phyloP scores from a whole-genome alignment of 2,329 filamentous ascomycete genomes.

The Plenodomus tracheiphilus region DNA sequence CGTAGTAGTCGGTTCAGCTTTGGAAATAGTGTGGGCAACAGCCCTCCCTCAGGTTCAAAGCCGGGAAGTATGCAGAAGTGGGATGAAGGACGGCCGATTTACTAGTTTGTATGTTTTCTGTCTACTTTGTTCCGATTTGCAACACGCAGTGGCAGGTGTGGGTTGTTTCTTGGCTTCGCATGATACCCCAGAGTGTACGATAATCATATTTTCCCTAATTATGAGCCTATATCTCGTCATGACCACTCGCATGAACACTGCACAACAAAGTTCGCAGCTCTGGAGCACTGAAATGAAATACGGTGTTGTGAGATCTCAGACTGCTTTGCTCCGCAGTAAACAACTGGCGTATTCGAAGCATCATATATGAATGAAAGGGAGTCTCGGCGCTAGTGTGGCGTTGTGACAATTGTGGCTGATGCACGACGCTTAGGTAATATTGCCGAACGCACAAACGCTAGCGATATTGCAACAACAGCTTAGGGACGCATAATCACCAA shows the following conservation, averaged over 20 bases:
- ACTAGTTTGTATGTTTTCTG: constrained; percentile 34
- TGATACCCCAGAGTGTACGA: constrained; percentile 29
- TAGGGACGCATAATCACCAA: constrained; percentile 34
- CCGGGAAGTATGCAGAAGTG: constrained; percentile 45
- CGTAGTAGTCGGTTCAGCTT: constrained; percentile 36
- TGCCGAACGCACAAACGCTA: constrained; percentile 40
- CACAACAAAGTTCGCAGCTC: too few species aligned
- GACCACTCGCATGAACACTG: too few species aligned
- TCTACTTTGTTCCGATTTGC: constrained; percentile 1
- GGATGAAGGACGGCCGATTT: constrained; percentile 54
- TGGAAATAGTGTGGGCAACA: constrained; percentile 29
- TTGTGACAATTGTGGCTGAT: constrained; percentile 20
- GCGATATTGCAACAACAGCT: constrained; percentile 27
- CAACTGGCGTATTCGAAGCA: too few species aligned
- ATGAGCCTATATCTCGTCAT: too few species aligned
- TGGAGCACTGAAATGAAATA: not conserved
- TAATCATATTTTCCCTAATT: not conserved
- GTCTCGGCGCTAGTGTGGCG: too few species aligned
- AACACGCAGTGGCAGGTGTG: not conserved
- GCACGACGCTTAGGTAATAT: constrained; percentile 23
- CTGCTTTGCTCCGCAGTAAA: too few species aligned
- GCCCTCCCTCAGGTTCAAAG: constrained; percentile 32
- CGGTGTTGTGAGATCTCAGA: too few species aligned
- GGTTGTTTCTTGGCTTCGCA: constrained; percentile 16
- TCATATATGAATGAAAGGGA: too few species aligned